Evolutionary conservation across 169 alveolate genomes (phyloP), one percentile per base, ranked within the genome.

Genomic region (Plasmodium berghei): DNA sequence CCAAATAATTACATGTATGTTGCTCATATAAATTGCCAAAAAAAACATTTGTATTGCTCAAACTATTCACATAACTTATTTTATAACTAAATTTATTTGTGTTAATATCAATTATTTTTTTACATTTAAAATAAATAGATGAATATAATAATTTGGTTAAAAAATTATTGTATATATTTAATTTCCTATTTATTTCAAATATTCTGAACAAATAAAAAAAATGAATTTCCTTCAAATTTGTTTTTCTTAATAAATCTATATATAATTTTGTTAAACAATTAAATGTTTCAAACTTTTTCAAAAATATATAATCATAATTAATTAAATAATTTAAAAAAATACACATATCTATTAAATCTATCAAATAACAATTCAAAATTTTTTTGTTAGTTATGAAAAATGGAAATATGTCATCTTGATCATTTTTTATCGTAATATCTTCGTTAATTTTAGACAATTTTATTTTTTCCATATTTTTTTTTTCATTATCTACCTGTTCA

Each of bases 171-270:
- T 58, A 80, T 14, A 80, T 66, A 54, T 66, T 16, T 66, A 56
- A 20, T n/a, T 67, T 16, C 40, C 77, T 46, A 61, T 40, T 46
- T 40, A 80, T 42, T n/a, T 46, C 45, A 16, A 80, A 16, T n/a
- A 80, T 80, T 24, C 18, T 64, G 46, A n/a, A 70, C 9, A 63
- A 66, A 61, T 80, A 80, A 66, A 80, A 80, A 80, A 66, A 80
- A 28, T 80, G 90, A 22, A 80, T 58, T 52, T 67, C 28, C 14
- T 22, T 49, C 12, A 80, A 42, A 45, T 80, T 59, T 9, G 66
- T 80, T 24, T 24, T 16, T 61, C 74, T 67, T 56, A 80, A 18
- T 52, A 80, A 9, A 26, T 80, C 80, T 22, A 42, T 52, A 46
- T 80, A 80, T 48, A 80, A 24, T 52, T 80, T 69, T 28, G 49